Evolutionary conservation across 371 early-diverging fungal species (phyloP).

Genomic region (Rhizopus microsporus): DNA sequence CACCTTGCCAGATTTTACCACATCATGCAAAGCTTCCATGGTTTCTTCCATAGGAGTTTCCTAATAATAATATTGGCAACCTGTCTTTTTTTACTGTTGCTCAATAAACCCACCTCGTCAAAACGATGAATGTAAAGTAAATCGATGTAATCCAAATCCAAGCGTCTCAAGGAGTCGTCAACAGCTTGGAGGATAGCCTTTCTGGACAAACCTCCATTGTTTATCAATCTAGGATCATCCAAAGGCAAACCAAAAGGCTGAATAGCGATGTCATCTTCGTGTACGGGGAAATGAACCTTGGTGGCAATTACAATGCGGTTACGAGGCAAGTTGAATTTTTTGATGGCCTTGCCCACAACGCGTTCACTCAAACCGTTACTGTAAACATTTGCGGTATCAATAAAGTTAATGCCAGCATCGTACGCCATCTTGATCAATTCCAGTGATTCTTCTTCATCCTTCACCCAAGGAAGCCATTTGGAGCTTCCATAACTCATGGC

Average conservation of each 20-base stretch:
- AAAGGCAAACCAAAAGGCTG: background rate
- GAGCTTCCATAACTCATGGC: constrained; percentile 40
- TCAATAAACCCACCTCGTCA: constrained; percentile 18
- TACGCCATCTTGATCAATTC: constrained; percentile 41
- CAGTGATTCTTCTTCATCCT: constrained; percentile 38
- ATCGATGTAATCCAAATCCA: constrained; percentile 60
- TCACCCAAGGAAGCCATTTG: constrained; percentile 22
- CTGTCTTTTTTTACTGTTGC: background rate
- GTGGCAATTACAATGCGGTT: constrained; percentile 44
- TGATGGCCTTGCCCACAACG: constrained; percentile 43
- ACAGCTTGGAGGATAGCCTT: constrained; percentile 52
- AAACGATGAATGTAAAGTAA: constrained; percentile 56
- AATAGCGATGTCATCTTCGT: background rate
- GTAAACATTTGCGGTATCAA: constrained; percentile 39
- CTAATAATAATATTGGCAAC: constrained; percentile 8
- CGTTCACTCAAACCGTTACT: constrained; percentile 45
- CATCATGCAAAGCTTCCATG: constrained; percentile 52
- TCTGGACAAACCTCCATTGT: constrained; percentile 41
- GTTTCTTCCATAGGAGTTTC: constrained; percentile 48
- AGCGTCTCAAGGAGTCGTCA: constrained; percentile 46
- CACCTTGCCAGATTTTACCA: constrained; percentile 46
- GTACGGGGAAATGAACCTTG: constrained; percentile 35
- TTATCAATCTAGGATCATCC: constrained; percentile 17
- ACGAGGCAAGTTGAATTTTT: constrained; percentile 44
- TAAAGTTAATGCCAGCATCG: constrained; percentile 48